Evolutionary conservation across 495 filamentous ascomycete species (phyloP), one percentile per base, ranked within the genome.

Genomic region (Penicillium steckii): DNA sequence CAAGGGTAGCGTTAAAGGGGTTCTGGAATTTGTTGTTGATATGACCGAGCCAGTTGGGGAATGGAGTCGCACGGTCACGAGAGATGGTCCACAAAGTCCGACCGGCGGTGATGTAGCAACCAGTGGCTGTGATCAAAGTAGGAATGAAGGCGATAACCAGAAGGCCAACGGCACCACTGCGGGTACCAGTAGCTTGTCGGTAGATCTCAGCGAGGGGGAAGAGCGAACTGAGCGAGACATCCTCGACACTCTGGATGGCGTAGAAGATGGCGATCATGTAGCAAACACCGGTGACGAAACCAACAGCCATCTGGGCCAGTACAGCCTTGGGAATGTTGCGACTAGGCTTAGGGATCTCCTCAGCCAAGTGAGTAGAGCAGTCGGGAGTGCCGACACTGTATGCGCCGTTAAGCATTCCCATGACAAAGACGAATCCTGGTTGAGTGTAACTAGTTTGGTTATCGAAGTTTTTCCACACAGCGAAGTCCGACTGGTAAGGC

Each of bases 11-110:
- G 47, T 82, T 80, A 45, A 90, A 74, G 0, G 90, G 90, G 57
- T 82, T 87, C 30, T 80, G 78, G 26, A 82, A 76, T 1, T 45
- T 72, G 23, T 57, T 50, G 56, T 68, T 66, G 65, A 80, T 70
- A 12, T 50, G 66, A 15, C 70, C 63, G 13, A 76, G 58, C 62
- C 67, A 74, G 9, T 53, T 50, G 8, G 64, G 47, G 63, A 75
- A 80, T 0, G 76, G 77, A 4, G 74, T 78, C 10, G 75, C 77
- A 13, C 83, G 77, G 65, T 95, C 90, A 27, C 90, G 84, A 27
- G 87, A 82, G 10, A 95, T 78, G 2, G 88, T 85, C 90, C 90
- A 95, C 56, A 88, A 83, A n/a, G 84, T 86, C n/a, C 90, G 84
- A n/a, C 88, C 85, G 42, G 83, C 82, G 21, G 88, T 92, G 48